Conservation (phyloP, 176 grass and related monocot species). For the Saccharum officinarum region DNA sequence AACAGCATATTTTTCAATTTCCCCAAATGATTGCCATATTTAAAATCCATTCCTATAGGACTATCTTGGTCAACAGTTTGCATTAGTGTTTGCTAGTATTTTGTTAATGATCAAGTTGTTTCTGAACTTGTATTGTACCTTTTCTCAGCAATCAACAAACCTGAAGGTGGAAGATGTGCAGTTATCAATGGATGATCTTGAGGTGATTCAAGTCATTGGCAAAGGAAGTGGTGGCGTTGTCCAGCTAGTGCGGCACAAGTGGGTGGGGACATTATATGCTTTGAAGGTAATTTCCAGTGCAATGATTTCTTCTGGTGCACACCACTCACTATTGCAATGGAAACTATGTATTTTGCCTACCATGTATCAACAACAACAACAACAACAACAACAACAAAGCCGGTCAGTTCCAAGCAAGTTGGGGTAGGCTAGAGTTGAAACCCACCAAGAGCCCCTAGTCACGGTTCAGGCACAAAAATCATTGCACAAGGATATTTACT, state of each 20-base stretch:
- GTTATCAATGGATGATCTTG: conserved; percentile 82
- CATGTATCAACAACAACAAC: neutral
- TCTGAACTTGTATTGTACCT: conserved; percentile 15
- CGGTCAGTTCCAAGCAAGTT: no score
- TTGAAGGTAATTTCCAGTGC: conserved; percentile 66
- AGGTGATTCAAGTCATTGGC: conserved; percentile 93
- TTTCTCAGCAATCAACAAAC: conserved; percentile 46
- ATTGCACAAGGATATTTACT: no score
- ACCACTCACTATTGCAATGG: neutral
- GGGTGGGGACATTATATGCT: conserved; percentile 81
- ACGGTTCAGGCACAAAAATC: no score
- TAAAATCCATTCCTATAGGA: neutral
- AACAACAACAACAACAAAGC: no score
- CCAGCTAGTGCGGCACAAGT: conserved; percentile 90
- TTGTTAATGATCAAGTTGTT: conserved; percentile 14
- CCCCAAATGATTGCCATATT: neutral
- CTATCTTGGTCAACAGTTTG: conserved; percentile 8
- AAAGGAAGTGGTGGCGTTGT: conserved; percentile 95
- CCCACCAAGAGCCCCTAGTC: no score
- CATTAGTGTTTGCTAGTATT: conserved; percentile 1
- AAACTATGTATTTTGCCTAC: neutral
- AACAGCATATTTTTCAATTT: neutral
- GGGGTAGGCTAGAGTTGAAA: no score
- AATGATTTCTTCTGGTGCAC: conserved; percentile 4
- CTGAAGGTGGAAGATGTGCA: conserved; percentile 74